These are phyloP conservation scores for Juglanconis oblonga DNA, from an alignment of 2,329 filamentous ascomycete genomes.

Conservation along the genomic window DNA sequence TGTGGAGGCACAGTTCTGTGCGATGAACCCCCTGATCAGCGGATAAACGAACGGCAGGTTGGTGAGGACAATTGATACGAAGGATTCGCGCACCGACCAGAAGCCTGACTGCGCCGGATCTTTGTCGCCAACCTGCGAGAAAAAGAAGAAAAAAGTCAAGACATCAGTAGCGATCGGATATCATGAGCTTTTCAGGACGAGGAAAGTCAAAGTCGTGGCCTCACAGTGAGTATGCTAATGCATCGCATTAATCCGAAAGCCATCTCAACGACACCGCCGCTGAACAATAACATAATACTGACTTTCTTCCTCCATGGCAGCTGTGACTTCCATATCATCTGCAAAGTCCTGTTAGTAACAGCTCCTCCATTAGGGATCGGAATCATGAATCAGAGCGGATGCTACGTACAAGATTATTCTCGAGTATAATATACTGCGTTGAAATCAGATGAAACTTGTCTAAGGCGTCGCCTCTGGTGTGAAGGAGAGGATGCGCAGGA, in stretches of 20 bases:
- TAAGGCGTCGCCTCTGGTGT: no score
- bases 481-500: no score
- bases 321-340: conserved; percentile 45
- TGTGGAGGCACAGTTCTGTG: conserved; percentile 18
- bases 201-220: conserved; percentile 2
- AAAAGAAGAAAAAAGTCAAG: neutral
- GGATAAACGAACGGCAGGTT: conserved; percentile 39
- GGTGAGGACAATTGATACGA: conserved; percentile 36
- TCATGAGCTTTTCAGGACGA: neutral
- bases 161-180: conserved; percentile 6
- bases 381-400: neutral
- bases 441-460: no score
- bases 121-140: conserved; percentile 25
- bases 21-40: conserved; percentile 24
- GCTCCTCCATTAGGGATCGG: neutral
- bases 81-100: conserved; percentile 39
- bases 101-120: conserved; percentile 31
- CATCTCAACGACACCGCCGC: conserved; percentile 49
- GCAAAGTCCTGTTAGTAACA: conserved; percentile 16
- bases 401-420: no score
- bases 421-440: no score
- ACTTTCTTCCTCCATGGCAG: conserved; percentile 39
- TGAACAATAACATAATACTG: conserved; percentile 45
- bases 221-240: conserved; percentile 39
- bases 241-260: conserved; percentile 47